Percentiles rank a stretch among this genome's conserved stretches.
Evolutionary conservation across 2,329 filamentous ascomycete genomes (phyloP).

Genomic region (Ascomycota sp.): DNA sequence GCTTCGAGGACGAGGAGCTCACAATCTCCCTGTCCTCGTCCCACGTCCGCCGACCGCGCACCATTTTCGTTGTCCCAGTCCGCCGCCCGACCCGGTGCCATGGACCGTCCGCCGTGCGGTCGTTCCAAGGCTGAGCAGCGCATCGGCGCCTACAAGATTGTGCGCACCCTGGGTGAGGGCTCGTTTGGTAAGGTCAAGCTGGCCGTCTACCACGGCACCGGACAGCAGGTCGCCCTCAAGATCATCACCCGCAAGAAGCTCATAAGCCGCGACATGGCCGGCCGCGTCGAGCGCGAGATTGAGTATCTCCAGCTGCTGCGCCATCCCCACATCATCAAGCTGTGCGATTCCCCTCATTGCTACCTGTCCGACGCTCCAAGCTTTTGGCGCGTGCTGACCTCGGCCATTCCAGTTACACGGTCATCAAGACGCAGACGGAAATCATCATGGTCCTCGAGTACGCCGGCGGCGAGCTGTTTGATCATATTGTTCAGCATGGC

Average conservation of each 20-base stretch:
- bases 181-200: conserved; percentile 98
- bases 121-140: conserved; percentile 54
- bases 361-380: too few species aligned
- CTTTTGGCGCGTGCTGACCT: too few species aligned
- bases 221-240: conserved; percentile 91
- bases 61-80: conserved; percentile 8
- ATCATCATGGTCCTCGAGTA: conserved; percentile 99
- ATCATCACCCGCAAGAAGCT: conserved; percentile 94
- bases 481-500: conserved; percentile 91
- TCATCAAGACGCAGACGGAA: conserved; percentile 83
- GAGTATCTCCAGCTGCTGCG: conserved; percentile 90
- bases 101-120: conserved; percentile 16
- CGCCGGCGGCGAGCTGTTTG: conserved; percentile 87
- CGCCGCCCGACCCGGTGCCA: conserved; percentile 13
- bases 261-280: conserved; percentile 93
- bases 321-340: conserved; percentile 97
- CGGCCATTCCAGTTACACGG: conserved; percentile 50
- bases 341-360: conserved; percentile 28
- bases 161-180: conserved; percentile 82
- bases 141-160: conserved; percentile 77
- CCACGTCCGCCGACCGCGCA: conserved; percentile 26
- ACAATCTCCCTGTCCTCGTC: conserved; percentile 54
- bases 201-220: conserved; percentile 76
- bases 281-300: conserved; percentile 91
- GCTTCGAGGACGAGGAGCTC: conserved; percentile 64